Percentiles rank a stretch among this genome's conserved stretches.
phyloP scores from a whole-genome alignment of 495 filamentous ascomycete species.

The Daldinia caldariorum region DNA sequence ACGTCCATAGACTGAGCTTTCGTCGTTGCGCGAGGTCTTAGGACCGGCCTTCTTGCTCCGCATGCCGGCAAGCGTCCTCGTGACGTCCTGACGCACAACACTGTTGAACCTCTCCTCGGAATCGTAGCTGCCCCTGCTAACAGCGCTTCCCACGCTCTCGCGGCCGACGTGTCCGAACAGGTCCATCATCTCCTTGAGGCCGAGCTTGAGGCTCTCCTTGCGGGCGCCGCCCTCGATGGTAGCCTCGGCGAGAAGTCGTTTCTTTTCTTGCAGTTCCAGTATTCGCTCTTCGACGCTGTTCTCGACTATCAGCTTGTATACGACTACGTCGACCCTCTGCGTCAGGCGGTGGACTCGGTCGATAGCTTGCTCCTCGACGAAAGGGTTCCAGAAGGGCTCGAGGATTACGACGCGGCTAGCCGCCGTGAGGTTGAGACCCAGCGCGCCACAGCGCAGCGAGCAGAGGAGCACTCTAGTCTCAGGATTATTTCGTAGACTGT shows the following conservation, averaged over 20 bases:
- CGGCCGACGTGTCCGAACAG: conserved; percentile 75
- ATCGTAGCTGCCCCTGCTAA: conserved; percentile 2
- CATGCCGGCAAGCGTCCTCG: conserved; percentile 15
- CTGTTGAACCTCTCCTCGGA: conserved; percentile 4
- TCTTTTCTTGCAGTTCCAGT: conserved; percentile 89
- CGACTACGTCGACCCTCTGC: conserved; percentile 90
- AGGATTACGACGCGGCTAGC: conserved; percentile 93
- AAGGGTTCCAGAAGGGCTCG: conserved; percentile 98
- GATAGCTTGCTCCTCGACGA: conserved; percentile 98
- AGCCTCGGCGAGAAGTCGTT: conserved; percentile 83
- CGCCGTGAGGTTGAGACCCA: conserved; percentile 94
- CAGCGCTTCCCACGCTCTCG: neutral
- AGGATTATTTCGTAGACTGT: conserved; percentile 72
- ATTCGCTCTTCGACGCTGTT: conserved; percentile 92
- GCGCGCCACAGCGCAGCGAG: conserved; percentile 88
- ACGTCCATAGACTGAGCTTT: conserved; percentile 50
- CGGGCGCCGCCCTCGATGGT: conserved; percentile 77
- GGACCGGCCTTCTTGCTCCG: conserved; percentile 14
- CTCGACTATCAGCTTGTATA: conserved; percentile 90
- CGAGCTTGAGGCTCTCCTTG: conserved; percentile 78
- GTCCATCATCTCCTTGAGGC: conserved; percentile 91
- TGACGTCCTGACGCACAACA: conserved; percentile 35
- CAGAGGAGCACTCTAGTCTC: conserved; percentile 84
- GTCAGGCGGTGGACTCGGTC: conserved; percentile 97
- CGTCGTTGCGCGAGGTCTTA: conserved; percentile 36